Base-by-base conservation (phyloP, 2,329 filamentous ascomycete species). In the Colletotrichum australisinense region DNA sequence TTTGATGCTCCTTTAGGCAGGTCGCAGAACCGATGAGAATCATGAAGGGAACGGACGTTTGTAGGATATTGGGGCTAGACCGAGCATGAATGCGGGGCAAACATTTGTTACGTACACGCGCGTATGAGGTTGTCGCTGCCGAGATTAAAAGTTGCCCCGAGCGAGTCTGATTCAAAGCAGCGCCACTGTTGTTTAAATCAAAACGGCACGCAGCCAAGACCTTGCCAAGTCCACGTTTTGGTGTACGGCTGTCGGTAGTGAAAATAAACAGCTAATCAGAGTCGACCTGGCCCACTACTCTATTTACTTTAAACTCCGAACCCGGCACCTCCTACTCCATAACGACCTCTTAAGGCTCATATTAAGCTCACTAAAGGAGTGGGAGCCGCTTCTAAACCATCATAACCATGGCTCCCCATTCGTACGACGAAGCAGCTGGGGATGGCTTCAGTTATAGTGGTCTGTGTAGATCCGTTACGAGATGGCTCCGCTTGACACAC, bases 251-350 rank as follows among this genome's bases (percentile, higher is more conserved):
- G 19, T n/a, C 42, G 65, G 57, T 38, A 35, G 58, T 69, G 58
- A 63, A 57, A 56, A 52, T 63, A 57, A 63, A 69, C 66, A 56
- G 49, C 66, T 42, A 69, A 69, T 57, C 58, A 69, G 49, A 42
- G 58, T 26, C 58, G 52, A 56, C 24, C 19, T 32, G 59, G 35
- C 58, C 66, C 66, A 63, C 66, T 63, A 69, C 66, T 56, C 32
- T 63, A 67, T 67, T 67, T 67, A 68, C 63, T 46, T 32, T 30
- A 69, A 69, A 69, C 67, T 64, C 67, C 52, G 59, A 69, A 26
- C 46, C 32, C 16, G 24, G 49, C 46, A 56, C 28, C 24, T 66
- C 22, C 14, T 35, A 16, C 32, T 19, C 52, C 22, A 46, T 42
- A 65, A 14, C 63, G 35, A 22, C 24, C 30, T 22, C 30, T 65